Conservation (phyloP, 2,329 filamentous ascomycete species). For the Malbranchea cinnamomea region DNA sequence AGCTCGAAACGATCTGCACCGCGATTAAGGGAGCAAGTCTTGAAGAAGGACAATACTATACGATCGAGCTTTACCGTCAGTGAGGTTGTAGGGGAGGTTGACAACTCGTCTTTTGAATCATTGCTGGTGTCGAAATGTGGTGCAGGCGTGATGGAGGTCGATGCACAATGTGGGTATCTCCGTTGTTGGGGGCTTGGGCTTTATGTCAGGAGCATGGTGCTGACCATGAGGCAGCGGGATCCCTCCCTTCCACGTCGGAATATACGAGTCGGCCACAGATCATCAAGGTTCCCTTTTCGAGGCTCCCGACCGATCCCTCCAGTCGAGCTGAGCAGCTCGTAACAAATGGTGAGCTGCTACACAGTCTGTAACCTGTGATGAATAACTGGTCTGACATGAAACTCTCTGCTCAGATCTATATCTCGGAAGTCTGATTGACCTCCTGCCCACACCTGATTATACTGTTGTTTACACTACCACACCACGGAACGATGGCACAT, state of each 20-base stretch:
- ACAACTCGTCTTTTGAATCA: conserved; percentile 27
- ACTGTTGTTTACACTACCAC: conserved; percentile 65
- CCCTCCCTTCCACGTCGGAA: conserved; percentile 20
- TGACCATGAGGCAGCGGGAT: conserved; percentile 14
- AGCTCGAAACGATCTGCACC: conserved; percentile 35
- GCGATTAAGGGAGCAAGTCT: conserved; percentile 39
- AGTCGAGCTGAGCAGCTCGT: conserved; percentile 26
- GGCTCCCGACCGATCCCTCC: conserved; percentile 21
- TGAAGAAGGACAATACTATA: conserved; percentile 34
- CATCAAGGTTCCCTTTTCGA: conserved; percentile 31
- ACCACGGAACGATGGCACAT: conserved; percentile 26
- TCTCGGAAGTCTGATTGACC: conserved; percentile 32
- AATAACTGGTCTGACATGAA: too few species aligned
- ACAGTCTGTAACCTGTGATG: not conserved
- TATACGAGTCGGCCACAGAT: conserved; percentile 27
- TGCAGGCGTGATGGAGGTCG: conserved; percentile 27
- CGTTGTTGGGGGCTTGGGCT: conserved; percentile 11
- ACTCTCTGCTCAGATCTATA: conserved; percentile 3
- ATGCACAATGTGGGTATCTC: conserved; percentile 29
- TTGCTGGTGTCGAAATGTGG: conserved; percentile 35
- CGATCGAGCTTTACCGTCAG: conserved; percentile 38
- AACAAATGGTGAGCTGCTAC: conserved; percentile 25
- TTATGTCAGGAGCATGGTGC: too few species aligned
- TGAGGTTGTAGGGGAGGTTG: conserved; percentile 38
- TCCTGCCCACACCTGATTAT: conserved; percentile 40